phyloP scores from a whole-genome alignment of 208 protist species.

The Leishmania major region DNA sequence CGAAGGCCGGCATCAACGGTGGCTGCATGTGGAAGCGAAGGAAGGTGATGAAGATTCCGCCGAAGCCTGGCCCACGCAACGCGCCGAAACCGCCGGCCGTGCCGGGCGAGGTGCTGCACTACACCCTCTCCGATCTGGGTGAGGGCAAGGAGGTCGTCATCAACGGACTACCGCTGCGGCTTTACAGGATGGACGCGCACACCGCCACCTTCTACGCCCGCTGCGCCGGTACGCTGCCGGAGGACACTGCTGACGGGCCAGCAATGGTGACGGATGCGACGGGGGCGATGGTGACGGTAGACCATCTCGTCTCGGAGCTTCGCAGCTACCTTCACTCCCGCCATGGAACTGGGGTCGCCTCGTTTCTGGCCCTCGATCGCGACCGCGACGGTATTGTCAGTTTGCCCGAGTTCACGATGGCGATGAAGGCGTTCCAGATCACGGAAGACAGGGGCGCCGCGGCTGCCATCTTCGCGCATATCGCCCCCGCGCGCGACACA shows the following conservation, averaged over 20 bases:
- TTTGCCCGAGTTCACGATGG: constrained; percentile 66
- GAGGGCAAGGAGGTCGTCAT: constrained; percentile 74
- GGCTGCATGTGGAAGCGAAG: constrained; percentile 83
- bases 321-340: constrained; percentile 71
- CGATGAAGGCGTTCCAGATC: constrained; percentile 75
- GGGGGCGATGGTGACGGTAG: constrained; percentile 39
- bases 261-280: constrained; percentile 33
- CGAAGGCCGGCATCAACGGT: constrained; percentile 74
- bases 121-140: constrained; percentile 67
- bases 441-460: constrained; percentile 62
- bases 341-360: constrained; percentile 73
- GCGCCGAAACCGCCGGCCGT: constrained; percentile 23
- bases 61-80: constrained; percentile 43
- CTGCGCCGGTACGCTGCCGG: constrained; percentile 24
- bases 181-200: constrained; percentile 82
- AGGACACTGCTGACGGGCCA: constrained; percentile 1
- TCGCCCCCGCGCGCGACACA: constrained; percentile 45
- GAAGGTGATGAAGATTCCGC: constrained; percentile 59
- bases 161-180: constrained; percentile 67
- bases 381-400: constrained; percentile 85
- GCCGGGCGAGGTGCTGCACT: constrained; percentile 38
- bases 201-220: constrained; percentile 69
- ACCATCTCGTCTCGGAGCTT: constrained; percentile 62
- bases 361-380: constrained; percentile 84
- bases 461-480: constrained; percentile 60